A percentile compares a stretch with the other conserved stretches of the same genome.
Evolutionary conservation across 2,329 filamentous ascomycete genomes (phyloP).

Genomic region (Camillea tinctor): DNA sequence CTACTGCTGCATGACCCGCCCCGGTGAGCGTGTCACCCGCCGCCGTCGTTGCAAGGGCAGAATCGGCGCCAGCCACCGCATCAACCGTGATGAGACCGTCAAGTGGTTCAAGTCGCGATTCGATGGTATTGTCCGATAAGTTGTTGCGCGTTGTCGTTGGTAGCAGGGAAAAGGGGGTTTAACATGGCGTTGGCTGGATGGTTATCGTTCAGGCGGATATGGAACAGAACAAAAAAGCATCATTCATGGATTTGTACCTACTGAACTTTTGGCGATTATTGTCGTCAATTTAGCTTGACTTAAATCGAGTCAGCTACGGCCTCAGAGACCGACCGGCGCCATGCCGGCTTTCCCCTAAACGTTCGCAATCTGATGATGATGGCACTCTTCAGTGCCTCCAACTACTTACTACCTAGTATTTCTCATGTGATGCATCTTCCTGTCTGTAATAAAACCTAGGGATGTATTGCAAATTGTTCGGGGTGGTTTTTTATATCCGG

Average conservation of each 20-base stretch:
- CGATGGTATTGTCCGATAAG: constrained; percentile 98
- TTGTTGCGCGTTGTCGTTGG: constrained; percentile 23
- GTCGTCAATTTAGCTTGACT: constrained; percentile 53
- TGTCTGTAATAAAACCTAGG: not conserved
- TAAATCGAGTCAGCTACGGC: constrained; percentile 63
- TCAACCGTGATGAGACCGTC: constrained; percentile 92
- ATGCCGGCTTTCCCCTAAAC: constrained; percentile 60
- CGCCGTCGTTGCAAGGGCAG: constrained; percentile 85
- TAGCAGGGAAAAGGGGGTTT: constrained; percentile 19
- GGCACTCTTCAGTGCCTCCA: constrained; percentile 6
- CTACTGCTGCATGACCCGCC: constrained; percentile 99
- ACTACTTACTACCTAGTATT: no score
- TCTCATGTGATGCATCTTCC: not conserved
- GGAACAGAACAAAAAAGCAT: constrained; percentile 40
- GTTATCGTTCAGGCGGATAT: constrained; percentile 40
- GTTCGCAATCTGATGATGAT: constrained; percentile 25
- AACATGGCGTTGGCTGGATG: constrained; percentile 37
- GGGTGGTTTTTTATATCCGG: not conserved
- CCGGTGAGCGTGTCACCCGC: constrained; percentile 95
- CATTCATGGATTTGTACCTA: constrained; percentile 40
- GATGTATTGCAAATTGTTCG: not conserved
- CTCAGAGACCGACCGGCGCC: constrained; percentile 71
- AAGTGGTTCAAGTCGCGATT: constrained; percentile 93
- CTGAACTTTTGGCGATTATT: constrained; percentile 41
- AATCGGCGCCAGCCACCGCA: constrained; percentile 86